Conservation (phyloP, 768 basidiomycete genomes). For the Xanthoconium stramineum region DNA sequence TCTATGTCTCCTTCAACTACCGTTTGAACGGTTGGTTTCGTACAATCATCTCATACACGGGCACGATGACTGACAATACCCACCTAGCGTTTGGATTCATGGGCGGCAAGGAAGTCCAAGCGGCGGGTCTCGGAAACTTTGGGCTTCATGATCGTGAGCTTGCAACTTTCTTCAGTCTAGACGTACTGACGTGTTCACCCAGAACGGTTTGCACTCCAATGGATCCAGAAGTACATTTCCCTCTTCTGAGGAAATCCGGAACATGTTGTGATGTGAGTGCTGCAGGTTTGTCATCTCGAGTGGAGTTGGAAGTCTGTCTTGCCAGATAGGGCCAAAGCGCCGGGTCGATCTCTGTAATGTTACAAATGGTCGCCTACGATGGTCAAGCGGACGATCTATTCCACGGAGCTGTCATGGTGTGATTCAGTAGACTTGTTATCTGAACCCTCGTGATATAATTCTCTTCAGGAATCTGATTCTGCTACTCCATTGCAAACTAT, state of each 20-base stretch:
- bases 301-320: not conserved
- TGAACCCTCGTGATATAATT: too few relatives aligned
- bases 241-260: not conserved
- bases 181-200: not conserved
- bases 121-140: not conserved
- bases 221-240: not conserved
- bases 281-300: not conserved
- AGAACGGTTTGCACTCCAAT: constrained; percentile 2
- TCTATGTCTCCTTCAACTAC: not conserved
- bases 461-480: constrained; percentile 15
- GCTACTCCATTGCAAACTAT: constrained; percentile 3
- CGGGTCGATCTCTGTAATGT: not conserved
- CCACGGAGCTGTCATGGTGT: constrained; percentile 13
- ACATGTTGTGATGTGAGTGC: constrained; percentile 13
- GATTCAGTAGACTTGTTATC: too few relatives aligned
- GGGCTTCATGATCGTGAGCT: constrained; percentile 33
- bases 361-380: constrained; percentile 3
- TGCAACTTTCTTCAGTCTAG: not conserved
- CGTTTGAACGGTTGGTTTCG: constrained; percentile 15
- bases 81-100: constrained; percentile 28
- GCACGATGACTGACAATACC: not conserved
- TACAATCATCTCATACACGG: too few relatives aligned
- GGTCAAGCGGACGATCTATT: constrained; percentile 17
- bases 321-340: not conserved
- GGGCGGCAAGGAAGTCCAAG: constrained; percentile 14